Evolutionary conservation across 2,329 filamentous ascomycete genomes (phyloP), one percentile per base, ranked within the genome.

Genomic region (Penicillium sp.): DNA sequence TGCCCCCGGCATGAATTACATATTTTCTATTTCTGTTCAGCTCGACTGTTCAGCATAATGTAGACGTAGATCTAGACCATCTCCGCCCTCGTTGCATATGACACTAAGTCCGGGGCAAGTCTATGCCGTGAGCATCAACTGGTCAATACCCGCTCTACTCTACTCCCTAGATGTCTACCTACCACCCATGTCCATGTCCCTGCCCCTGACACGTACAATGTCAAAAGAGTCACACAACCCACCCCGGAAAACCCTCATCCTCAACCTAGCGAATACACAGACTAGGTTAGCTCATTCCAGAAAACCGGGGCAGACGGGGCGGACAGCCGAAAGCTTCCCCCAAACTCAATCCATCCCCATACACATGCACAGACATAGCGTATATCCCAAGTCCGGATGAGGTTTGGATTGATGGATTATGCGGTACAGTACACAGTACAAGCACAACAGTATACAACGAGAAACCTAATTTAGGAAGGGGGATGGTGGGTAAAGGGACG

Each of bases 1-100:
- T 63, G 59, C 42, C 57, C 62, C 63, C 53, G 63, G 63, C 50
- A 66, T 64, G 64, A 66, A 64, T 65, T 57, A 64, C 63, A 63
- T 61, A 62, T 59, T 64, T 62, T 64, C 39, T 65, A 58, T 65
- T 65, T 62, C 57, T 60, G 55, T 65, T 64, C 62, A 65, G 45
- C 27, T 8, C 10, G 33, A n/a, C 31, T 49, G 48, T 26, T 50
- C 35, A 39, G 33, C 24, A 29, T 42, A 50, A 39, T 27, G 48
- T 42, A 50, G 48, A 6, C 24, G 16, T 46, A 27, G 43, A 26
- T 46, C 21, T 29, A 46, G 22, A 46, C 14, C 43, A 39, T n/a
- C 35, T 39, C n/a, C 26, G 43, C 11, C 24, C 4, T 7, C 14
- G 31, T 33, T 16, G 11, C 14, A 16, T 39, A 19, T n/a, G 33